These are phyloP conservation scores for Crucibulum parvulum DNA, from an alignment of 1,284 basidiomycete species.

Conservation along the genomic window DNA sequence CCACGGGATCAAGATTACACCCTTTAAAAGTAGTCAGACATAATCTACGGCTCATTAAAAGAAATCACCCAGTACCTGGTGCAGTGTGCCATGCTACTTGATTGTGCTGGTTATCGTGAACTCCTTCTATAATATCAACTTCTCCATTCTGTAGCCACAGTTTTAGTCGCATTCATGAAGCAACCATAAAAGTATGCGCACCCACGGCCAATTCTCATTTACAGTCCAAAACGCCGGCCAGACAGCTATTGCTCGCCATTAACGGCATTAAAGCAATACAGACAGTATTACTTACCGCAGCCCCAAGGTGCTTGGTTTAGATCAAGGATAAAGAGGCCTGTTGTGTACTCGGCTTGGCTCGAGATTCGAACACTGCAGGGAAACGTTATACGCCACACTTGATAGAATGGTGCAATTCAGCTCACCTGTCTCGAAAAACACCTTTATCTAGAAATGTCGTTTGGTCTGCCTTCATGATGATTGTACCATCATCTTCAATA, in stretches of 20 bases:
- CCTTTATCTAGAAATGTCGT: constrained; percentile 59
- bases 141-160: constrained; percentile 62
- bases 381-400: neutral
- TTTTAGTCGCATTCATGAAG: neutral
- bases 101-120: constrained; percentile 79
- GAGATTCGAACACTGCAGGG: constrained; percentile 62
- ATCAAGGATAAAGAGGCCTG: constrained; percentile 75
- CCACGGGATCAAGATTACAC: constrained; percentile 36
- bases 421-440: constrained; percentile 63
- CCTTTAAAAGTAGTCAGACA: constrained; percentile 11
- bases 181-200: constrained; percentile 27
- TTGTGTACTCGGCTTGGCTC: constrained; percentile 62
- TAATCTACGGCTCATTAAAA: neutral
- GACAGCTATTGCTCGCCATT: constrained; percentile 45
- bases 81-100: constrained; percentile 79
- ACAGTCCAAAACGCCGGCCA: constrained; percentile 75
- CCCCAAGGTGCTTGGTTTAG: constrained; percentile 74
- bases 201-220: constrained; percentile 58
- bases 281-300: constrained; percentile 54
- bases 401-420: neutral
- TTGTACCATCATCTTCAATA: constrained; percentile 59
- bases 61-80: constrained; percentile 42
- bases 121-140: constrained; percentile 84
- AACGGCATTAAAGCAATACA: neutral
- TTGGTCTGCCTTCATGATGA: constrained; percentile 79